Evolutionary conservation across 148 eudicot genomes (phyloP), one percentile per base, ranked within the genome.

Genomic region (Heliamphora exappendiculata): DNA sequence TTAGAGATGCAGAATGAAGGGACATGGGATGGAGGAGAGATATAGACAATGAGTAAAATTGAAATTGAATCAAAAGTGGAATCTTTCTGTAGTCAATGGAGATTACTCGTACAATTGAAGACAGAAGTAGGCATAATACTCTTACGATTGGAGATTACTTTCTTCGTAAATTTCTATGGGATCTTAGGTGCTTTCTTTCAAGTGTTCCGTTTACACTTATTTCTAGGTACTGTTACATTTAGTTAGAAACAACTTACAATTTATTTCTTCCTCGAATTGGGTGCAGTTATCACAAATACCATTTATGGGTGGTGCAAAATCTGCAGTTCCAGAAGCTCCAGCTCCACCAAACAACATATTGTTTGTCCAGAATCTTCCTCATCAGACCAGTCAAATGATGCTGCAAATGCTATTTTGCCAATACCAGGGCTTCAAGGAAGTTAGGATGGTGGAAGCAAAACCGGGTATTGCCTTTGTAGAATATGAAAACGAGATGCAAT

Each of bases 401-500:
- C 91, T 94, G 62, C 94, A 93, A 74, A 86, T 94, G 91, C 90
- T 94, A 26, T 92, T 90, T 79, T 76, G 85, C 78, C 97, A 89
- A 67, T 88, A 88, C 79, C 85, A 86, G 8, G 98, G 98, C 68
- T 94, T 92, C 70, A 94, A 94, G 89, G 98, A 94, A 83, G 97
- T 92, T 64, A 84, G 98, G 51, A 94, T 91, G 97, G 86, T 94
- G 53, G 98, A 94, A 81, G 96, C 97, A 29, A 94, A 89, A 75
- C 98, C 98, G 0, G 97, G 98, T 20, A 94, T 94, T 81, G 96
- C 98, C 29, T 94, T 94, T 47, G 90, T 94, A 33, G 98, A 94
- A 80, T 94, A 90, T 41, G 97, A 84, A 39, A 85, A 92, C 77
- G 98, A 92, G 83, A 86, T 88, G 89, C 92, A 92, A 67, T 89